Conservation (phyloP, 306 rosid species). For the Astragalus glycyphyllos region DNA sequence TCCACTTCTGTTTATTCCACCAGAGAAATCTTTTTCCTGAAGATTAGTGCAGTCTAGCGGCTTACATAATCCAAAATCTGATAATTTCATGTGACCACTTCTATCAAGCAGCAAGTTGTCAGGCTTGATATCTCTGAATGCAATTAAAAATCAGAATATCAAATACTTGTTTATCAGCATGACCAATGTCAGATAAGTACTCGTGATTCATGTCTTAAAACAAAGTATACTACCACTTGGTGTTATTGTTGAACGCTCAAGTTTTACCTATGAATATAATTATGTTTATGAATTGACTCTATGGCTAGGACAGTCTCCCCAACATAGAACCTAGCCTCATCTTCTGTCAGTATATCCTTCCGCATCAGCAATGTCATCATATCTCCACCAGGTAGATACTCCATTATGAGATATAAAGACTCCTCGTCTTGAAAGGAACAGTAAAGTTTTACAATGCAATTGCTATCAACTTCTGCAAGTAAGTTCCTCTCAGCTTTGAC, state of each 20-base stretch:
- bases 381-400: conserved; percentile 94
- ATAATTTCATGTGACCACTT: conserved; percentile 83
- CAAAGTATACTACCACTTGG: conserved; percentile 17
- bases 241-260: conserved; percentile 1
- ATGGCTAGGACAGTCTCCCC: conserved; percentile 93
- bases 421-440: conserved; percentile 95
- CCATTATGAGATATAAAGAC: conserved; percentile 86
- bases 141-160: conserved; percentile 33
- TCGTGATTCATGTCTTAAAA: conserved; percentile 9
- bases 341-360: conserved; percentile 80
- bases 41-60: conserved; percentile 80
- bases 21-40: conserved; percentile 89
- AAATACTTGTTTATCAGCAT: conserved; percentile 36
- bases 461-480: conserved; percentile 90
- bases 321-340: conserved; percentile 80
- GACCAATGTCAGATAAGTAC: conserved; percentile 19
- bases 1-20: conserved; percentile 80
- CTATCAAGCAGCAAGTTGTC: conserved; percentile 83
- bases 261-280: conserved; percentile 82
- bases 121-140: conserved; percentile 88
- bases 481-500: conserved; percentile 93
- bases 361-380: conserved; percentile 91
- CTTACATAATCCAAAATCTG: conserved; percentile 92
- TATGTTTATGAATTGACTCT: conserved; percentile 88
- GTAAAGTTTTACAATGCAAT: conserved; percentile 83